Evolutionary conservation across 495 filamentous ascomycete species (phyloP), one percentile per base, ranked within the genome.

Genomic region (Sabuloglossum arenarium): DNA sequence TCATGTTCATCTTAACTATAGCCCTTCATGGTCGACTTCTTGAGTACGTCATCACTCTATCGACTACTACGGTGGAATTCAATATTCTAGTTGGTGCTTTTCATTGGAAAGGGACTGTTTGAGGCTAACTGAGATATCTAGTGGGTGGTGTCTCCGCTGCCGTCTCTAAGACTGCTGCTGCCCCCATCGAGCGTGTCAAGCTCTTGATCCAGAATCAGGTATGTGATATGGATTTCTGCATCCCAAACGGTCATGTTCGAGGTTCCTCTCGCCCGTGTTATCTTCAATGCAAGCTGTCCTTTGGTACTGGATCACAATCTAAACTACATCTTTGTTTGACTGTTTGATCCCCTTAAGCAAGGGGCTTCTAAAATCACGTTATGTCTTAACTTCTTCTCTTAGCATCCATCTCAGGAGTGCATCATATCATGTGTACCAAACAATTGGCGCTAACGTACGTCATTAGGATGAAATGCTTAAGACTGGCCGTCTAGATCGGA

Each of bases 171-270:
- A 98, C 91, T 64, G 93, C 93, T 68, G 91, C 91, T 71, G 91
- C 91, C 75, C 91, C 91, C 74, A 98, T 98, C 67, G 91, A 98
- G 88, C 91, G 91, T 86, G 84, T 98, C 77, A 98, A 98, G 88
- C 91, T 98, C 68, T 86, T 98, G 66, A 94, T 98, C 79, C 91
- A 98, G 81, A 98, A 97, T 79, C 91, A 98, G 84, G 90, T 96
- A 81, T 59, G 86, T 37, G 29, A 6, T 24, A 51, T 11, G 16
- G 21, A 23, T 51, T 19, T 4, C 39, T 21, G 12, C 11, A 19
- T 51, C 14, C 47, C n/a, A 30, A 51, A 6, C 34, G 4, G 10
- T 6, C 12, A 37, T 43, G 24, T n/a, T 28, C 23, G 11, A 30
- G 49, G 3, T 1, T 16, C 2, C 31, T 6, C 27, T 21, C 23